Base-by-base conservation (phyloP, 306 rosid genomes). In the Pachyrhizus erosus region DNA sequence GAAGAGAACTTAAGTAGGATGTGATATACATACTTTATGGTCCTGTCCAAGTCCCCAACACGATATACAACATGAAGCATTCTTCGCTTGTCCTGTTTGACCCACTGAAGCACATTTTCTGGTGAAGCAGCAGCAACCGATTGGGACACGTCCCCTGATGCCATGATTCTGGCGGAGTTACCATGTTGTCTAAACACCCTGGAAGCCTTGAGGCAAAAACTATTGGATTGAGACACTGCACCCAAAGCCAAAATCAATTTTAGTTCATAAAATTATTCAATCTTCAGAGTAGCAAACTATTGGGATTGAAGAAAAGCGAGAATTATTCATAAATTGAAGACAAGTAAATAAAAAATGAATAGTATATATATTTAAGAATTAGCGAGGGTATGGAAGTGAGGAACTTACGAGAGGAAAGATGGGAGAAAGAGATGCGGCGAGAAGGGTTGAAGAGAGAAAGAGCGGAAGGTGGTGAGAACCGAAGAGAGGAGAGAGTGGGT, bases 51-150 rank as follows among this genome's bases (percentile, higher is more conserved):
- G 84, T 96, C 99, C 27, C 97, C 99, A 58, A 96, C 98, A 31
- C 96, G 94, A 84, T 96, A 96, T 10, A 96, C 99, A 69, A 96
- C 99, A 73, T 93, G 99, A 42, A 96, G 93, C 90, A 93, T 45
- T 85, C 99, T 89, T 67, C 98, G 71, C 71, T 93, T 96, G 73
- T 96, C 99, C 62, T 92, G 84, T 76, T 91, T 96, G 27, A 93
- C 99, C 99, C 99, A 96, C 84, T 96, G 98, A 0, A 91, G 93
- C 73, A 88, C 80, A 87, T 96, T 92, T 81, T 96, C 99, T 10
- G 87, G 89, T 34, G 93, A 81, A 80, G 98, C 80, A 20, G 93
- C 86, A 0, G 93, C 80, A 82, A 92, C 87, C 31, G 94, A 80
- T 54, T 91, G 97, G 55, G 92, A 79, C 4, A 68, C 85, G 76